Conservation (phyloP, 805 yeast genomes). For the Yarrowia sp. region DNA sequence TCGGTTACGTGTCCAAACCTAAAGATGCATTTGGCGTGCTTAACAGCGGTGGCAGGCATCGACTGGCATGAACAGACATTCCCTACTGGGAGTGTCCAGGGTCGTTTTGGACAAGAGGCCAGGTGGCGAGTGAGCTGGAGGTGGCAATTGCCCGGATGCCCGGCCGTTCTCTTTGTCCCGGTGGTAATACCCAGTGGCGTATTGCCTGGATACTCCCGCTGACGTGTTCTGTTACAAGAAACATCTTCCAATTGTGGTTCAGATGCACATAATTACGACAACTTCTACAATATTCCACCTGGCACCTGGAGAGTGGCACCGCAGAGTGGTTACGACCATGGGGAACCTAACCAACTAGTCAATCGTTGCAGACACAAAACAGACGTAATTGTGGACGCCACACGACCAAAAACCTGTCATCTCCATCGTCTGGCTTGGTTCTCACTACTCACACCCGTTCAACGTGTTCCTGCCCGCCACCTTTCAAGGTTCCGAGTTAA, state of each 20-base stretch:
- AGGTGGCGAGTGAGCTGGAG: not conserved
- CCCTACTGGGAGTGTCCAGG: not conserved
- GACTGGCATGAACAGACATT: slow-evolving; percentile 19
- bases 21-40: slow-evolving; percentile 24
- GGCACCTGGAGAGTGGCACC: too few relatives aligned
- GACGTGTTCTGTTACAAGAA: not conserved
- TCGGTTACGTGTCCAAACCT: slow-evolving; percentile 37
- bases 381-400: too few relatives aligned
- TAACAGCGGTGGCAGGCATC: slow-evolving; percentile 25
- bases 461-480: slow-evolving; percentile 27
- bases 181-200: not conserved
- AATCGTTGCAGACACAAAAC: too few relatives aligned
- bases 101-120: not conserved
- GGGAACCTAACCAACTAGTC: not conserved
- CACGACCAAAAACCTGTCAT: too few relatives aligned
- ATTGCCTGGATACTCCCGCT: not conserved
- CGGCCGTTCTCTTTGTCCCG: too few relatives aligned
- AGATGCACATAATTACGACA: too few relatives aligned
- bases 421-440: too few relatives aligned
- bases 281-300: slow-evolving; percentile 2
- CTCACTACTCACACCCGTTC: not conserved
- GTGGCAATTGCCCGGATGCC: not conserved
- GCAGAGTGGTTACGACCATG: too few relatives aligned
- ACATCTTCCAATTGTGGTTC: too few relatives aligned
- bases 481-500: slow-evolving; percentile 9